Evolutionary conservation across 2,329 filamentous ascomycete species (phyloP).

Genomic region (Fusarium sp.): DNA sequence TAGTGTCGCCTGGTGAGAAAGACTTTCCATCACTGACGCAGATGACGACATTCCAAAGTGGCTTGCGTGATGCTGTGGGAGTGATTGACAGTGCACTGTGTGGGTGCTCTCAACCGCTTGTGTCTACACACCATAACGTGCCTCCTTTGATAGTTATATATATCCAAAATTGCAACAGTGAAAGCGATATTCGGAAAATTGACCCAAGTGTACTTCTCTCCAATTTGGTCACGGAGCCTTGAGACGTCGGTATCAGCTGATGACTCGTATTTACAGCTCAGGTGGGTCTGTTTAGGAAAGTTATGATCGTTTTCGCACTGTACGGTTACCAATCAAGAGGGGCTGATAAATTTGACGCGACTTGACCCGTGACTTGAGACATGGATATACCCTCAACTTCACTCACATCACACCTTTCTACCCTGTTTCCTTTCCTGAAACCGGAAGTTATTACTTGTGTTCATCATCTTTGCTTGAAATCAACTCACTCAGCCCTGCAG

Average conservation of each 20-base stretch:
- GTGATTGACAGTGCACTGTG: not conserved
- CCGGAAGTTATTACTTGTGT: no score
- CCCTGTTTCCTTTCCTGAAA: no score
- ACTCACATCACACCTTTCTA: no score
- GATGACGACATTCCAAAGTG: not conserved
- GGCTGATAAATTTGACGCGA: not conserved
- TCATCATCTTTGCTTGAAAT: no score
- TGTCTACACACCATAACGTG: not conserved
- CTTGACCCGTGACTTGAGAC: not conserved
- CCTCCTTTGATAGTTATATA: not conserved
- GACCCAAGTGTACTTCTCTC: fast-evolving
- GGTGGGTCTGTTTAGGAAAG: not conserved
- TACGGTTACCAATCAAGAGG: not conserved
- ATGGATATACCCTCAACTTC: not conserved
- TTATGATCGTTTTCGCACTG: not conserved
- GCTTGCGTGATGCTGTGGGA: not conserved
- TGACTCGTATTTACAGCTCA: not conserved
- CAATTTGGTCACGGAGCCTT: not conserved
- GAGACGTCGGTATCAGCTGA: not conserved
- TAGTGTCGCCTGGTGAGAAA: no score
- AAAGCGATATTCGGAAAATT: not conserved
- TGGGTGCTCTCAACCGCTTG: not conserved
- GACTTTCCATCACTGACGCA: no score
- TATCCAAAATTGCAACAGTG: not conserved
- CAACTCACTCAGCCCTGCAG: no score